These are phyloP conservation scores for Calonectria hawksworthii DNA, from an alignment of 2,329 filamentous ascomycete genomes.

Conservation along the genomic window DNA sequence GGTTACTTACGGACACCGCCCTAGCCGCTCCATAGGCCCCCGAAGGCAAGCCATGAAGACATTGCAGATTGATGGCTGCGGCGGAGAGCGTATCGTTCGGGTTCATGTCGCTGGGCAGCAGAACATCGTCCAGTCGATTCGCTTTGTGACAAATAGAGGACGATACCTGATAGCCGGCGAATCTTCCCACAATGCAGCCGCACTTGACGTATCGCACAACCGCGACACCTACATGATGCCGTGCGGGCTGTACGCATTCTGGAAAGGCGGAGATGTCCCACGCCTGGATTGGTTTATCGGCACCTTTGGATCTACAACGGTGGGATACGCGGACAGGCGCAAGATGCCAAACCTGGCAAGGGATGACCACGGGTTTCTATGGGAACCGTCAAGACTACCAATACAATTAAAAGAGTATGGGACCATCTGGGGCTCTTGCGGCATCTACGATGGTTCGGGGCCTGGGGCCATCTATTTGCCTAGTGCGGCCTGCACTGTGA, in stretches of 20 bases:
- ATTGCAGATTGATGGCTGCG: background rate
- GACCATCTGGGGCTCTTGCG: background rate
- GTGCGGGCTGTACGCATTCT: conserved; percentile 1
- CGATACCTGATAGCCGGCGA: background rate
- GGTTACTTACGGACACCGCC: conserved; percentile 7
- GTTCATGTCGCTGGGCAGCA: background rate
- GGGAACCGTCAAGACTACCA: background rate
- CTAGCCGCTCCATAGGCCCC: conserved; percentile 3
- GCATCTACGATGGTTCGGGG: background rate
- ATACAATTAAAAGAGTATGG: background rate
- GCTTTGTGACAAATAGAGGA: conserved; percentile 2
- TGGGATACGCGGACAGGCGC: background rate
- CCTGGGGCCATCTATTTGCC: background rate
- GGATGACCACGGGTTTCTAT: background rate
- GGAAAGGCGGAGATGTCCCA: background rate
- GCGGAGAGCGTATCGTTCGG: background rate
- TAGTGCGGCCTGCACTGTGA: background rate
- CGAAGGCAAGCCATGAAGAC: conserved; percentile 7
- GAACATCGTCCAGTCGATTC: background rate
- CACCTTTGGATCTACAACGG: background rate
- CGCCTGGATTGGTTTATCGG: background rate
- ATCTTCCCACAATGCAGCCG: too few relatives aligned
- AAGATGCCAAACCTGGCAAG: background rate
- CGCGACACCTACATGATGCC: background rate
- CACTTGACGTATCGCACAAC: background rate